Conservation (phyloP, 768 basidiomycete species). For the Boletus huronensis region DNA sequence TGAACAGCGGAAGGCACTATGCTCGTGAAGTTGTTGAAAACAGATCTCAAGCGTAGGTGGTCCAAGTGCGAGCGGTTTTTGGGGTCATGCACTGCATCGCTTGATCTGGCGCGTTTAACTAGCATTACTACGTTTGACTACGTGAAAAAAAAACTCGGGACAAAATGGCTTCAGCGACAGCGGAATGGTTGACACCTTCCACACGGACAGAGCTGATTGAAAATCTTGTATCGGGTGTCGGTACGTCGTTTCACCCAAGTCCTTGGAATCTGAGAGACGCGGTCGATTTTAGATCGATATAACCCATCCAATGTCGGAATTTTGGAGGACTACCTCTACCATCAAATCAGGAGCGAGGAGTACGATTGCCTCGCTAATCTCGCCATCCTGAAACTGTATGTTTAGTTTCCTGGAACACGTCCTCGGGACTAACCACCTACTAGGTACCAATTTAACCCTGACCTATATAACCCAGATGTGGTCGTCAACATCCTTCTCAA, state of each 20-base stretch:
- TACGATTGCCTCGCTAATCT: slow-evolving; percentile 96
- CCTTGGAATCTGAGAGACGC: background rate
- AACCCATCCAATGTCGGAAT: slow-evolving; percentile 92
- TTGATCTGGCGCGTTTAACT: background rate
- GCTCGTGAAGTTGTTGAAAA: background rate
- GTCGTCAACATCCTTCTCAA: slow-evolving; percentile 94
- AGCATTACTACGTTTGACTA: too few species aligned
- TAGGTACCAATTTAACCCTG: slow-evolving; percentile 95
- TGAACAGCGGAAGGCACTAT: background rate
- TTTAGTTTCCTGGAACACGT: background rate
- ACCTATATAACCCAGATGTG: slow-evolving; percentile 89
- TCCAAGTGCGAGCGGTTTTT: background rate
- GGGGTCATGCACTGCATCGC: slow-evolving; percentile 3
- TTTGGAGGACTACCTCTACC: slow-evolving; percentile 94
- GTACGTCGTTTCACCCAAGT: slow-evolving; percentile 40
- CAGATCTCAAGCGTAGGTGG: background rate
- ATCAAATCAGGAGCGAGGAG: slow-evolving; percentile 86
- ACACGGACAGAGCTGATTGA: slow-evolving; percentile 87
- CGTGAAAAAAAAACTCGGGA: slow-evolving; percentile 4
- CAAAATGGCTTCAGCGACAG: slow-evolving; percentile 35
- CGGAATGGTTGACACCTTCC: slow-evolving; percentile 70
- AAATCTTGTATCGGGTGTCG: slow-evolving; percentile 86
- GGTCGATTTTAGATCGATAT: slow-evolving; percentile 71
- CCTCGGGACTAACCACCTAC: background rate
- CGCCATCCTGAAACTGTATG: slow-evolving; percentile 88